phyloP scores from a whole-genome alignment of 208 protist species.

The Leishmania lainsoni region DNA sequence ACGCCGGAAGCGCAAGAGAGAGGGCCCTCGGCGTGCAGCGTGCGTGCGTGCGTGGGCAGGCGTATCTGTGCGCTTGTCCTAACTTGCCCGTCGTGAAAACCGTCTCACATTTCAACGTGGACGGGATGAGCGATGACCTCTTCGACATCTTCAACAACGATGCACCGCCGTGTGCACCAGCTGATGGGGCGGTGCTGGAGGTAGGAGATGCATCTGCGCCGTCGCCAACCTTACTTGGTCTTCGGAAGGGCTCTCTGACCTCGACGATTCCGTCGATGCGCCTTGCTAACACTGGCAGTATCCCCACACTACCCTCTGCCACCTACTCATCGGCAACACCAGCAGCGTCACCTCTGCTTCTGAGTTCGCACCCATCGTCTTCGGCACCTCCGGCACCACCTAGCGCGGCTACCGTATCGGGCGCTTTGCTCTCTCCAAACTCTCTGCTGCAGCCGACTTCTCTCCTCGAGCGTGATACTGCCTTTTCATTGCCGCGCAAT shows the following conservation, averaged over 20 bases:
- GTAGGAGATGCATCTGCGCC: neutral
- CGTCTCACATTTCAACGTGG: neutral
- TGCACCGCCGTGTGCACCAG: neutral
- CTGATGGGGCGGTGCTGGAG: neutral
- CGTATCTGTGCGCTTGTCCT: neutral
- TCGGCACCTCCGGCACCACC: neutral
- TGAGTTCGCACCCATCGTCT: neutral
- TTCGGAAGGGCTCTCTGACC: no score
- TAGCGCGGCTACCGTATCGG: neutral
- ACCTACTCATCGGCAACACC: neutral
- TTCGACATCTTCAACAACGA: conserved; percentile 53
- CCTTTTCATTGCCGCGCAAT: neutral
- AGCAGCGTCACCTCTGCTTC: neutral
- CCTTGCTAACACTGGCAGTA: neutral
- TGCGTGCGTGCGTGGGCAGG: neutral
- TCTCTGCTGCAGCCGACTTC: neutral
- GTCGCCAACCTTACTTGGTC: neutral
- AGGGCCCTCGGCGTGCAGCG: neutral
- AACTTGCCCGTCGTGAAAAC: neutral
- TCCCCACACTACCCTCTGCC: neutral
- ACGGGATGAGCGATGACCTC: conserved; percentile 52
- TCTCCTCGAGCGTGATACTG: neutral
- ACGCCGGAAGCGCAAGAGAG: neutral
- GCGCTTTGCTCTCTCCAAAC: neutral
- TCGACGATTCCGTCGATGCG: neutral